A percentile compares a stretch with the other conserved stretches of the same genome.
Evolutionary conservation across 441 rosid species (phyloP).

Genomic region (Gossypium trilobum): DNA sequence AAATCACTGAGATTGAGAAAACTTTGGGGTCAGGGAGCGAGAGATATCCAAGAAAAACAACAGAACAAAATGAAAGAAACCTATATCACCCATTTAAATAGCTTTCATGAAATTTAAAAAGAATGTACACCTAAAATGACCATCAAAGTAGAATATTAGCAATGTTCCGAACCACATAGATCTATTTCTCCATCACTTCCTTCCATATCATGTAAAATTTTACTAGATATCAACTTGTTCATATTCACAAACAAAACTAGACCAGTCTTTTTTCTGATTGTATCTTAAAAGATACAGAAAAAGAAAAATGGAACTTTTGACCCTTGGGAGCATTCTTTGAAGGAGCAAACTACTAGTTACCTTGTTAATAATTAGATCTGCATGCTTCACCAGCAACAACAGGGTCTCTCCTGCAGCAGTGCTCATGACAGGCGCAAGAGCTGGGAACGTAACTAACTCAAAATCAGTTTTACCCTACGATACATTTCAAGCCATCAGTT

Average conservation of each 20-base stretch:
- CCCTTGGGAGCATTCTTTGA: background rate
- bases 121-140: background rate
- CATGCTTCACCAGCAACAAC: conserved; percentile 72
- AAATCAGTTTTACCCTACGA: conserved; percentile 80
- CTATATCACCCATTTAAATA: background rate
- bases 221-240: background rate
- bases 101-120: background rate
- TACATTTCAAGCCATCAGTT: conserved; percentile 15
- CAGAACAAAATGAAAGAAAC: background rate
- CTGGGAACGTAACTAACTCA: conserved; percentile 78
- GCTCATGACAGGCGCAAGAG: conserved; percentile 80
- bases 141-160: background rate
- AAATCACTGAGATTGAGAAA: background rate
- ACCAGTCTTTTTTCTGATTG: background rate
- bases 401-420: conserved; percentile 85
- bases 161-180: background rate
- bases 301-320: background rate
- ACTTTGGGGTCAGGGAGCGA: background rate
- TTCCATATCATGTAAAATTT: background rate
- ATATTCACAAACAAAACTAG: background rate
- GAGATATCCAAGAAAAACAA: conserved; percentile 1
- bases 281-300: background rate
- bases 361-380: conserved; percentile 80
- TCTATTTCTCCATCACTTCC: background rate
- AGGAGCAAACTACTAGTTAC: conserved; percentile 26